A percentile compares a stretch with the other conserved stretches of the same genome.
Evolutionary conservation across 345 rosid genomes (phyloP).

Genomic region (Salix arbutifolia): DNA sequence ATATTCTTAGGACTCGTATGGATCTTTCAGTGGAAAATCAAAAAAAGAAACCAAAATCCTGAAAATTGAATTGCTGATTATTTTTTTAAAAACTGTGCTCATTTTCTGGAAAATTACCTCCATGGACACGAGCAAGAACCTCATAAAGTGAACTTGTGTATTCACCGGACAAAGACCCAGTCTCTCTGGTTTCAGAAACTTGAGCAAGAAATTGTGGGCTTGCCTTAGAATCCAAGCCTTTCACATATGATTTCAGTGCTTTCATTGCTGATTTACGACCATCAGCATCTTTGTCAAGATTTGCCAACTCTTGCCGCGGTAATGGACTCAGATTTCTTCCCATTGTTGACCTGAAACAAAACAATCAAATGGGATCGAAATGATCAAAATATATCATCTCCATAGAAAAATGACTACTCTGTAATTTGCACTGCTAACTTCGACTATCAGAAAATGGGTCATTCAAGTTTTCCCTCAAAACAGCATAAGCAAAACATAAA

Average conservation of each 20-base stretch:
- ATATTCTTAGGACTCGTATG: too few relatives aligned
- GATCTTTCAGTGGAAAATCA: too few relatives aligned
- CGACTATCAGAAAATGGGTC: background rate
- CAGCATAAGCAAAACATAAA: background rate
- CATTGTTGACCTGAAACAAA: slow-evolving; percentile 41
- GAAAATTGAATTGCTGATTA: too few relatives aligned
- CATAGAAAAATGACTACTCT: background rate
- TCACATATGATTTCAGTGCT: slow-evolving; percentile 75
- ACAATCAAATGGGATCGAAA: background rate
- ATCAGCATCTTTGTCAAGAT: slow-evolving; percentile 80
- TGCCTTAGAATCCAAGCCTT: slow-evolving; percentile 71
- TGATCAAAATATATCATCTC: background rate
- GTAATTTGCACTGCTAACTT: background rate
- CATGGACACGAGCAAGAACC: slow-evolving; percentile 91
- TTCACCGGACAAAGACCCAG: slow-evolving; percentile 75
- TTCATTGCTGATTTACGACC: slow-evolving; percentile 75
- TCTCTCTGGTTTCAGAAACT: slow-evolving; percentile 73
- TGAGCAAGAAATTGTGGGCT: slow-evolving; percentile 80
- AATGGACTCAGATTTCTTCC: slow-evolving; percentile 61
- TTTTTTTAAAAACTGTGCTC: too few relatives aligned
- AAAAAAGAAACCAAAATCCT: too few relatives aligned
- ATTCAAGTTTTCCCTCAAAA: background rate
- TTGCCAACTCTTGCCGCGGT: slow-evolving; percentile 61
- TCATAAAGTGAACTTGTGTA: slow-evolving; percentile 88
- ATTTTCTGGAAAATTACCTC: slow-evolving; percentile 36